Base-by-base conservation (phyloP, 2,329 filamentous ascomycete species). In the Ilyonectria destructans region DNA sequence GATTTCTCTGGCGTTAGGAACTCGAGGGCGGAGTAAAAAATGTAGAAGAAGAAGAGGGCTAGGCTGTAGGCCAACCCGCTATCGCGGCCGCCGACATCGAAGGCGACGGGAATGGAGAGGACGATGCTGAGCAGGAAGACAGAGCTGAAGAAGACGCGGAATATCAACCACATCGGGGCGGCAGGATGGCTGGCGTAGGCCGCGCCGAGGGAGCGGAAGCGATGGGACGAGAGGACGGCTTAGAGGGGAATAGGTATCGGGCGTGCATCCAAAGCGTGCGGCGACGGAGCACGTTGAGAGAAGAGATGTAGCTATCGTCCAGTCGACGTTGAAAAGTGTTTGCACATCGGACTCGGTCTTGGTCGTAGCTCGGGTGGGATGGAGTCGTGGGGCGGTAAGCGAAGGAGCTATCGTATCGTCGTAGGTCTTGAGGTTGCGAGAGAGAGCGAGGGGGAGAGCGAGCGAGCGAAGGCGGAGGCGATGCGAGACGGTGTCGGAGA, bases 11-110 rank as follows among this genome's bases (percentile, higher is more conserved):
- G 94, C 0, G 95, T 97, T 15, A 91, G 87, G 68, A 98, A 87
- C 78, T 93, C 93, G 72, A 96, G 85, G 70, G 90, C 85, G 64
- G 95, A 97, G 83, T 96, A 95, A 80, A 94, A 83, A 80, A 97
- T 92, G 85, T 98, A 98, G 86, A 97, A 98, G 77, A 89, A 87
- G 75, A 96, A 95, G 62, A 98, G 89, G 55, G 93, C 90, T 61
- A 98, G 89, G 79, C 95, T 98, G 85, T 97, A 98, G 70, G 95
- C 96, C 78, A 99, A 88, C 67, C 96, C 96, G 79, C 95, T 97
- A 76, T 96, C 95, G 77, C 94, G 92, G 70, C 96, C 96, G 80
- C 96, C 96, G 78, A 98, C 96, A 89, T 99, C 96, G 85, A 98
- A 98, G 77, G 96, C 94, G 80, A 99, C 91, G 69, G 96, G 96